These are phyloP conservation scores for Phycomyces nitens DNA, from an alignment of 192 early-diverging fungal species.

Conservation along the genomic window DNA sequence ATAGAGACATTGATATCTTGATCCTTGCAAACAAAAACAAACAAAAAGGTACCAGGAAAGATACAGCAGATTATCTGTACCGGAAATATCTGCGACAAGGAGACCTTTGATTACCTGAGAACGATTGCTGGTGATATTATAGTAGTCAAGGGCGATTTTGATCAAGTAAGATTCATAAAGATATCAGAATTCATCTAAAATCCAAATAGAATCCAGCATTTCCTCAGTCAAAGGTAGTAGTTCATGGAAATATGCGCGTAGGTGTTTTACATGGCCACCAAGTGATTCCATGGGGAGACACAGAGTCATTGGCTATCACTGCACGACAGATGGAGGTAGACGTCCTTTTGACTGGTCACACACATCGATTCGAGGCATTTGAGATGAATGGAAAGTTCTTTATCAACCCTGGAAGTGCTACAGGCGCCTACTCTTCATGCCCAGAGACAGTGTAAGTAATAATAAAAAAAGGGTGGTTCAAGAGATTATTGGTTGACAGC, in stretches of 20 bases:
- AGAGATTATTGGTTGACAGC: too few species aligned
- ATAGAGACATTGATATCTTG: too few species aligned
- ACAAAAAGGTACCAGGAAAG: slow-evolving; percentile 77
- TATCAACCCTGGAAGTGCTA: slow-evolving; percentile 94
- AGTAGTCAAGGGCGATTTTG: slow-evolving; percentile 80
- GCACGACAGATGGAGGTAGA: slow-evolving; percentile 92
- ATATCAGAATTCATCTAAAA: neutral
- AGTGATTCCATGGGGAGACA: slow-evolving; percentile 77
- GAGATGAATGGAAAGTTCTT: slow-evolving; percentile 91
- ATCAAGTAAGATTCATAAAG: slow-evolving; percentile 50
- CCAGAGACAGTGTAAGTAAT: slow-evolving; percentile 25
- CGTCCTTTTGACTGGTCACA: slow-evolving; percentile 82
- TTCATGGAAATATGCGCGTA: slow-evolving; percentile 57
- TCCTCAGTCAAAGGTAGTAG: slow-evolving; percentile 65
- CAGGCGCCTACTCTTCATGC: slow-evolving; percentile 66
- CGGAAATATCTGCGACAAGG: slow-evolving; percentile 82
- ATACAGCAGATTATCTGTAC: slow-evolving; percentile 94
- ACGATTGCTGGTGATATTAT: slow-evolving; percentile 75
- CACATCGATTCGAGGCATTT: slow-evolving; percentile 88
- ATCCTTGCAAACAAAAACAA: too few species aligned
- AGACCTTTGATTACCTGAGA: slow-evolving; percentile 84
- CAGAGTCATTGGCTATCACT: slow-evolving; percentile 64
- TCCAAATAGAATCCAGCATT: slow-evolving; percentile 42
- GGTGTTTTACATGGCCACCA: slow-evolving; percentile 88
- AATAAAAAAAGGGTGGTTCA: slow-evolving; percentile 3